Conservation (phyloP, 352 stramenopile genomes). For the Globisporangium iwayamae region DNA sequence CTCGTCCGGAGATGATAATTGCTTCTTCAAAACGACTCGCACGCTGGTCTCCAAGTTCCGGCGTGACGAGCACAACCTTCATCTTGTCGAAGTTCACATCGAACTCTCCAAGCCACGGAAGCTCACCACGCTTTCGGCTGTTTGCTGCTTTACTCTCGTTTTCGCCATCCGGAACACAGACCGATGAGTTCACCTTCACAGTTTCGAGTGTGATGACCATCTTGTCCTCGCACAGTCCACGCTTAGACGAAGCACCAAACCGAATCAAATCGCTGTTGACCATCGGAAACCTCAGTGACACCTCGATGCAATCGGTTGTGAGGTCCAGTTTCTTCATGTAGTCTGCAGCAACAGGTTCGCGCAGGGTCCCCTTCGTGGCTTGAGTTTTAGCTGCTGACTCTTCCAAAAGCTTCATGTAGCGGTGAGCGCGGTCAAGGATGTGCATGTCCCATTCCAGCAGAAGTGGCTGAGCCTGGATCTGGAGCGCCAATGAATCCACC, state of each 20-base stretch:
- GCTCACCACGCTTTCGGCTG: constrained; percentile 7
- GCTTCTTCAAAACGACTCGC: constrained; percentile 34
- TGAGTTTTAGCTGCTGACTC: constrained; percentile 31
- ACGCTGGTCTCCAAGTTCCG: constrained; percentile 55
- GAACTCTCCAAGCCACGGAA: constrained; percentile 77
- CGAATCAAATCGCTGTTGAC: constrained; percentile 80
- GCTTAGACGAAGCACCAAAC: constrained; percentile 72
- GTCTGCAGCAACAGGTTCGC: constrained; percentile 12
- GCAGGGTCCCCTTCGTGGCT: constrained; percentile 7
- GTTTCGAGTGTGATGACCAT: constrained; percentile 64
- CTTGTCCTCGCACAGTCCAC: constrained; percentile 80
- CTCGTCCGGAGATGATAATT: constrained; percentile 36
- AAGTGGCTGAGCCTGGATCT: constrained; percentile 70
- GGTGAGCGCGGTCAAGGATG: constrained; percentile 71
- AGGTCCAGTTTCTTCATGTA: constrained; percentile 63
- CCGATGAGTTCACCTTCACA: constrained; percentile 43
- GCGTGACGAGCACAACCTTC: constrained; percentile 43
- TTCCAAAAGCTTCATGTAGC: constrained; percentile 71
- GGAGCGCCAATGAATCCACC: constrained; percentile 46
- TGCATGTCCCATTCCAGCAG: constrained; percentile 87
- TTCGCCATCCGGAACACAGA: constrained; percentile 1
- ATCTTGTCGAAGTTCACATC: constrained; percentile 48
- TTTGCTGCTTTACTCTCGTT: constrained; percentile 12
- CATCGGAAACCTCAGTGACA: constrained; percentile 81
- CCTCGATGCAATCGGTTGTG: constrained; percentile 65